These are phyloP conservation scores for Chlorella sorokiniana DNA, from an alignment of 139 green algal genomes.

Conservation along the genomic window DNA sequence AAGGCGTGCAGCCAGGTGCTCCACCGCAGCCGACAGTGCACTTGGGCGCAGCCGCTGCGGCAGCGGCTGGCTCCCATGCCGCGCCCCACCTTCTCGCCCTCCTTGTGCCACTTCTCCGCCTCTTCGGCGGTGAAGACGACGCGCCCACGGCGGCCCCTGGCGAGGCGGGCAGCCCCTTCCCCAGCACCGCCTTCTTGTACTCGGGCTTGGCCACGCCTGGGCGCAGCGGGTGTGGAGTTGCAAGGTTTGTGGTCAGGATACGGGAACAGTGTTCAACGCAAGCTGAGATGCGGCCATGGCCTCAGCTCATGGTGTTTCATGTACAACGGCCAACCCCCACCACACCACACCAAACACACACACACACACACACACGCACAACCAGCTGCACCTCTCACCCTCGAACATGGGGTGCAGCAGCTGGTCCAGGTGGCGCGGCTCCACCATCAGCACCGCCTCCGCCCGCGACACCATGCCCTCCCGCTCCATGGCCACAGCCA, in stretches of 20 bases:
- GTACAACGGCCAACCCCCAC: too few species aligned
- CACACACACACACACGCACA: too few species aligned
- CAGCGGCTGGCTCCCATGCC: neutral
- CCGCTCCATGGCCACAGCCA: constrained; percentile 78
- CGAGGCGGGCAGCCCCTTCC: constrained; percentile 77
- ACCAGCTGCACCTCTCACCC: constrained; percentile 7
- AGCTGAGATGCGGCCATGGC: too few species aligned
- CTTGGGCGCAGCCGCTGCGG: too few species aligned
- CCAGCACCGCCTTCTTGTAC: constrained; percentile 70
- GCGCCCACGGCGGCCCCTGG: constrained; percentile 83
- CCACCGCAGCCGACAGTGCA: too few species aligned
- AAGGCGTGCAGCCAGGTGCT: too few species aligned
- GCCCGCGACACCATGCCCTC: constrained; percentile 62
- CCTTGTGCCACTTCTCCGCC: constrained; percentile 71
- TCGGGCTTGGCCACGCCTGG: constrained; percentile 42
- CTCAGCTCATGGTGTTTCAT: too few species aligned
- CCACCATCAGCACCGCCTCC: constrained; percentile 81
- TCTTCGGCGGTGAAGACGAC: constrained; percentile 85
- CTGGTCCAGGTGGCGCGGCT: constrained; percentile 89
- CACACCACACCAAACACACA: too few species aligned
- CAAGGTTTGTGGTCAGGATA: neutral
- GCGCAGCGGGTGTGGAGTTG: neutral
- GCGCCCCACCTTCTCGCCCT: constrained; percentile 31
- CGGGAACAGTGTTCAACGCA: neutral
- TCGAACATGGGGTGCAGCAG: constrained; percentile 87